A percentile compares a stretch with the other conserved stretches of the same genome.
Evolutionary conservation across 805 yeast species (phyloP).

Genomic region (Yamadazyma tumulicola): DNA sequence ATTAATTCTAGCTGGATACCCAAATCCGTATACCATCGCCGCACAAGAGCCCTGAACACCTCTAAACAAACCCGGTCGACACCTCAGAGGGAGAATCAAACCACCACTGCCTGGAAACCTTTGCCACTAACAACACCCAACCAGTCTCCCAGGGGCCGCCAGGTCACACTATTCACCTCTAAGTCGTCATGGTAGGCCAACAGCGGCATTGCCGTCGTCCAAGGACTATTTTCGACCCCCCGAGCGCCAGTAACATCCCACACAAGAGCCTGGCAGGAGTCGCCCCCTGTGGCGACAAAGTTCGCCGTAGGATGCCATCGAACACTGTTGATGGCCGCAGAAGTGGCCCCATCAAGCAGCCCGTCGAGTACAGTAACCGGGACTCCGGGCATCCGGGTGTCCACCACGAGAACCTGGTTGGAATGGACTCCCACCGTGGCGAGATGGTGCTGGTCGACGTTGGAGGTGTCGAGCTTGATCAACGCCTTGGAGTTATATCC

Average conservation of each 20-base stretch:
- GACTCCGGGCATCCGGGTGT: constrained; percentile 82
- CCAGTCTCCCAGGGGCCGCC: constrained; percentile 76
- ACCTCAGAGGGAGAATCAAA: too few species aligned
- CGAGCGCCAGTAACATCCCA: constrained; percentile 61
- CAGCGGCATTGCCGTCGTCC: constrained; percentile 32
- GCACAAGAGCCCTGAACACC: too few species aligned
- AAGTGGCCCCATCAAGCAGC: constrained; percentile 45
- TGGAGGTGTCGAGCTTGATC: constrained; percentile 72
- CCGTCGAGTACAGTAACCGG: constrained; percentile 72
- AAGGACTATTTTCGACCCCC: too few species aligned
- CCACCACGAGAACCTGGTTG: constrained; percentile 64
- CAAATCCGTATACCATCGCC: too few species aligned
- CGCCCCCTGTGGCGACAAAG: constrained; percentile 59
- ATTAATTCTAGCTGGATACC: too few species aligned
- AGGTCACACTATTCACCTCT: constrained; percentile 75
- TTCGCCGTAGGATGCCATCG: constrained; percentile 82
- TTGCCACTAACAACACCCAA: constrained; percentile 71
- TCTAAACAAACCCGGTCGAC: too few species aligned
- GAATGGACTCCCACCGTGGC: constrained; percentile 80
- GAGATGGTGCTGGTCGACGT: constrained; percentile 73
- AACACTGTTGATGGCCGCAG: constrained; percentile 65
- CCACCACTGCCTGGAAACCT: constrained; percentile 61
- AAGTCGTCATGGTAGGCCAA: constrained; percentile 57
- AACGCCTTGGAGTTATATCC: constrained; percentile 50
- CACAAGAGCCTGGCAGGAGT: constrained; percentile 68